Conservation (phyloP, 495 filamentous ascomycete genomes). For the Hypoxylon subgilvum region DNA sequence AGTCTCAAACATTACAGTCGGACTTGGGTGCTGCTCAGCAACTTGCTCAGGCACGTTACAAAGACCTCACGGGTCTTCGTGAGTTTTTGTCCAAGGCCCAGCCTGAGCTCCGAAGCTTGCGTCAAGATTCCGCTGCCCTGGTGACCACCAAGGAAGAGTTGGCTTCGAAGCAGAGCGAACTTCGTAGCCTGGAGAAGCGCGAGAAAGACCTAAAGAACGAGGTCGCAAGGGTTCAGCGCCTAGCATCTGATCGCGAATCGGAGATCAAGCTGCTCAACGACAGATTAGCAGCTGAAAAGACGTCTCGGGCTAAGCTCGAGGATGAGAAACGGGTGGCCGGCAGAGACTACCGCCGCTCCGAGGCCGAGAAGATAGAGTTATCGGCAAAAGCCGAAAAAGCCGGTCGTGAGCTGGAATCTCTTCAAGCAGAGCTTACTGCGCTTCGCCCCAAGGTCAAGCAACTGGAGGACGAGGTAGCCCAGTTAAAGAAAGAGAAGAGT, state of each 20-base stretch:
- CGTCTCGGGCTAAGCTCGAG: constrained; percentile 73
- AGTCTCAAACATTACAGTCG: constrained; percentile 71
- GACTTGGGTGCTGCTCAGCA: constrained; percentile 87
- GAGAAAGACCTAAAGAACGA: constrained; percentile 83
- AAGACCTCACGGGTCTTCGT: constrained; percentile 79
- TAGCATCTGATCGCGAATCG: constrained; percentile 70
- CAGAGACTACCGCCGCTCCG: constrained; percentile 74
- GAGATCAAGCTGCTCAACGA: constrained; percentile 80
- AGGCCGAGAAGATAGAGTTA: constrained; percentile 78
- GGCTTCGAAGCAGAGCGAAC: constrained; percentile 66
- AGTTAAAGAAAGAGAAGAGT: constrained; percentile 67
- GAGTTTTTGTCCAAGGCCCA: constrained; percentile 82
- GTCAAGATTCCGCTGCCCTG: constrained; percentile 75
- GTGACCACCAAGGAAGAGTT: constrained; percentile 76
- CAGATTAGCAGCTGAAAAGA: constrained; percentile 75
- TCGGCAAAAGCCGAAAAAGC: constrained; percentile 72
- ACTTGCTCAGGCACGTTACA: constrained; percentile 83
- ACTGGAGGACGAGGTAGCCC: constrained; percentile 71
- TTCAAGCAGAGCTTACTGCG: constrained; percentile 70
- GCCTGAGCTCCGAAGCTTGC: constrained; percentile 77
- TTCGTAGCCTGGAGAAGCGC: constrained; percentile 75
- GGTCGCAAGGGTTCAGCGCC: constrained; percentile 68
- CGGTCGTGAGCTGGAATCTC: constrained; percentile 67
- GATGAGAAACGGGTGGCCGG: constrained; percentile 72
- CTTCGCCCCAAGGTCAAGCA: constrained; percentile 68